Conservation (phyloP, 768 basidiomycete species). For the Suillus paluster region DNA sequence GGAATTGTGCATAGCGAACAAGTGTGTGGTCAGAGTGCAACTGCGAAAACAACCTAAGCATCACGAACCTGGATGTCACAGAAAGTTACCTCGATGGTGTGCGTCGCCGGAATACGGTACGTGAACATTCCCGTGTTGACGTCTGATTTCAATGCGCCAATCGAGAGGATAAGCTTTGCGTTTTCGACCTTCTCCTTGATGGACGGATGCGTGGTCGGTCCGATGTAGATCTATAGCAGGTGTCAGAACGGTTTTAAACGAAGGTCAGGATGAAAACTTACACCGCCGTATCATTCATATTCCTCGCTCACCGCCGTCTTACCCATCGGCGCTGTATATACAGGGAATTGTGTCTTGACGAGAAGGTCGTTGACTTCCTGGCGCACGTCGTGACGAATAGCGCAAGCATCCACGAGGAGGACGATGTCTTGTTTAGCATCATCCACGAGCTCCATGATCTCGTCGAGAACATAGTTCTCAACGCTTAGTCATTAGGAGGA, state of each 20-base stretch:
- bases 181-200: slow-evolving; percentile 75
- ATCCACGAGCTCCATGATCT: slow-evolving; percentile 68
- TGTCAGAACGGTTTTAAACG: slow-evolving; percentile 6
- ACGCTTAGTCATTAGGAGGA: slow-evolving; percentile 58
- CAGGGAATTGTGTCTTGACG: slow-evolving; percentile 67
- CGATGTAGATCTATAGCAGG: slow-evolving; percentile 71
- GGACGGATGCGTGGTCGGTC: slow-evolving; percentile 65
- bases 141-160: slow-evolving; percentile 74
- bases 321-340: slow-evolving; percentile 81
- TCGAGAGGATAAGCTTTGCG: slow-evolving; percentile 74
- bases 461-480: slow-evolving; percentile 72
- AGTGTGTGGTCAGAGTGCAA: slow-evolving; percentile 76
- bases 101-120: slow-evolving; percentile 62
- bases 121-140: slow-evolving; percentile 92
- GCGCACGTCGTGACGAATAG: slow-evolving; percentile 69
- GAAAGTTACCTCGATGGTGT: slow-evolving; percentile 62
- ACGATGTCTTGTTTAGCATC: slow-evolving; percentile 64
- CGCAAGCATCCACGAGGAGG: slow-evolving; percentile 83
- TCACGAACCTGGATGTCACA: not conserved
- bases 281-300: slow-evolving; percentile 78
- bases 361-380: slow-evolving; percentile 67
- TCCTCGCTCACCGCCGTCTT: slow-evolving; percentile 77
- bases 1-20: slow-evolving; percentile 66
- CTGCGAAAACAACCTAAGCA: slow-evolving; percentile 39
- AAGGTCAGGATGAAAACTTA: slow-evolving; percentile 40